Percentiles rank a stretch among this genome's conserved stretches.
phyloP scores from a whole-genome alignment of 2,329 filamentous ascomycete genomes.

The Aspergillus sp. region DNA sequence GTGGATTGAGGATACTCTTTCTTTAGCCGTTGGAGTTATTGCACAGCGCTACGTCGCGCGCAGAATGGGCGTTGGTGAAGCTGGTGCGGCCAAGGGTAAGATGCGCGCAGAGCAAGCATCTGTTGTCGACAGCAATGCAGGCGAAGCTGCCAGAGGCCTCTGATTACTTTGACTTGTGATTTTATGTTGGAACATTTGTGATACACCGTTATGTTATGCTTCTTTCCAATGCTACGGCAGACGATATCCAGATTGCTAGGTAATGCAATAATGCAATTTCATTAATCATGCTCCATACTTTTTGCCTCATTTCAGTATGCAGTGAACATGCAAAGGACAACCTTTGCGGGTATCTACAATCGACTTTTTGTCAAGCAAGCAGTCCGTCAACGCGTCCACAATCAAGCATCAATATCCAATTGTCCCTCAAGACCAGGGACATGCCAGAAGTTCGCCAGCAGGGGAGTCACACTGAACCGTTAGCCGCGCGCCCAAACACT shows the following conservation, averaged over 20 bases:
- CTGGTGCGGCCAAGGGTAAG: slow-evolving; percentile 54
- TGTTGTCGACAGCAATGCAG: slow-evolving; percentile 52
- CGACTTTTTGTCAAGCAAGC: slow-evolving; percentile 1
- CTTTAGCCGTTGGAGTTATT: slow-evolving; percentile 71
- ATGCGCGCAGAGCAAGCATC: slow-evolving; percentile 47
- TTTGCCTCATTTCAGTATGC: neutral
- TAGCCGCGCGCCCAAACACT: neutral
- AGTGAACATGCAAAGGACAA: slow-evolving; percentile 7
- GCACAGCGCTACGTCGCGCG: slow-evolving; percentile 92
- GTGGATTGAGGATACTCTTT: slow-evolving; percentile 87
- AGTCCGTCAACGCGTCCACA: slow-evolving; percentile 44
- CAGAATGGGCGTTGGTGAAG: slow-evolving; percentile 92
- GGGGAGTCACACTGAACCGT: slow-evolving; percentile 64
- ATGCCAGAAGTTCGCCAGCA: slow-evolving; percentile 87
- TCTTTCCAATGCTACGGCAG: neutral
- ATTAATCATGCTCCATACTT: neutral
- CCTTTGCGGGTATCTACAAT: slow-evolving; percentile 21
- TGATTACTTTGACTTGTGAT: slow-evolving; percentile 13
- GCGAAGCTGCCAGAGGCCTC: slow-evolving; percentile 54
- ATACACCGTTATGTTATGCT: neutral
- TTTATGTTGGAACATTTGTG: neutral
- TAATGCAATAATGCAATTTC: neutral
- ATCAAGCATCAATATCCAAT: slow-evolving; percentile 52
- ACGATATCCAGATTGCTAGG: slow-evolving; percentile 1
- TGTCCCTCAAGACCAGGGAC: slow-evolving; percentile 58